phyloP scores from a whole-genome alignment of 805 yeast genomes.

The Yarrowia bubula region DNA sequence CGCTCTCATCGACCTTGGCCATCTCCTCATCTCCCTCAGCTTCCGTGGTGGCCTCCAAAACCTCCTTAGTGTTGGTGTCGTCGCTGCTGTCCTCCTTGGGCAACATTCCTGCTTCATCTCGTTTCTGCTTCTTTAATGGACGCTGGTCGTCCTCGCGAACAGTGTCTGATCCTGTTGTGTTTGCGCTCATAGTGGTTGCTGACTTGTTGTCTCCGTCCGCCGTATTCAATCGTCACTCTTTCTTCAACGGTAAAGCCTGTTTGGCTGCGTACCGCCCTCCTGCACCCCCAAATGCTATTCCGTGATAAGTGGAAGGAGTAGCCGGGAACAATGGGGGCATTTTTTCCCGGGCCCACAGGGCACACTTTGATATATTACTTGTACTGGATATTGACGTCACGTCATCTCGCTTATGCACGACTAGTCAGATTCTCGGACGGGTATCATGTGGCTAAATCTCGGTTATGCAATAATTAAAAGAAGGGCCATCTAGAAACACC shows the following conservation, averaged over 20 bases:
- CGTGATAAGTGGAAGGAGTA: background rate
- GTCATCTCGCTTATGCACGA: too few species aligned
- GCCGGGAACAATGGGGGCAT: too few species aligned
- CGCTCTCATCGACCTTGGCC: background rate
- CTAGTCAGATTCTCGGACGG: too few species aligned
- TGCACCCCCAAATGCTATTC: background rate
- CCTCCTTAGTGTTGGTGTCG: background rate
- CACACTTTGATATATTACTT: too few species aligned
- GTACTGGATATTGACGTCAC: too few species aligned
- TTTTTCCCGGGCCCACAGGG: too few species aligned
- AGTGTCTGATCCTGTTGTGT: background rate
- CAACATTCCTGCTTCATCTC: background rate
- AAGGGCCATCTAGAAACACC: too few species aligned
- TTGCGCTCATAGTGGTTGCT: background rate
- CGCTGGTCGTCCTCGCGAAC: background rate
- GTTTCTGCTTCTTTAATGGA: background rate
- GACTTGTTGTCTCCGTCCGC: too few species aligned
- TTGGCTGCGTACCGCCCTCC: background rate
- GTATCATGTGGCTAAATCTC: too few species aligned
- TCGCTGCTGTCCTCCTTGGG: background rate
- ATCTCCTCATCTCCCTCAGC: background rate
- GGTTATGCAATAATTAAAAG: too few species aligned
- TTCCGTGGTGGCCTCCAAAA: background rate
- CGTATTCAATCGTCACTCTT: background rate
- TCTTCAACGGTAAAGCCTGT: background rate